Evolutionary conservation across 176 grass and related monocot species (phyloP), one percentile per base, ranked within the genome.

Genomic region (Poa annua): DNA sequence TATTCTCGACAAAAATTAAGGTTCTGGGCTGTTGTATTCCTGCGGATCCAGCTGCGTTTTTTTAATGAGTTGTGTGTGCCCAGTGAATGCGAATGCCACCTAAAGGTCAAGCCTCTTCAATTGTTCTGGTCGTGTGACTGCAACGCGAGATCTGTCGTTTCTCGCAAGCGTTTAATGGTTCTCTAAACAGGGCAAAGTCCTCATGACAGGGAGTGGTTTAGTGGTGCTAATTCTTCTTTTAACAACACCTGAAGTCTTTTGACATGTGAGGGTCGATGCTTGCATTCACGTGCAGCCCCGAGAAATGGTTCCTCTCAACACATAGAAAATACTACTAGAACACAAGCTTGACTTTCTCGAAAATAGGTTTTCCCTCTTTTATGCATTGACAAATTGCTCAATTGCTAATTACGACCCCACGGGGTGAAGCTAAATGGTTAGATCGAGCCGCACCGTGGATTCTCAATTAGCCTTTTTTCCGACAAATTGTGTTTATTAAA

Each of bases 101-200:
- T 83, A 90, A 51, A 51, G 73, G 79, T 79, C 84, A 78, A 83
- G 66, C 48, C 66, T 59, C 83, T 86, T 82, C 79, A 79, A 74
- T 78, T 66, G 38, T 8, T 20, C 32, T 80, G 85, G 11, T 49
- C 33, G 20, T 34, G 65, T 82, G 55, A 33, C 34, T 82, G 35
- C 19, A 17, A 41, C 41, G 16, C 32, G 47, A 67, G 15, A 80
- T 75, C 57, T 50, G 50, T 59, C 25, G 3, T 84, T 66, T 80
- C 48, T 67, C 36, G 0, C 3, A 22, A 10, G 35, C n/a, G 36
- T 73, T 24, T 24, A 33, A 64, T 77, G 49, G 7, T 68, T 48
- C 22, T 78, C 36, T 38, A 39, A 39, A 49, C 41, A 4, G n/a
- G 15, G 17, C 8, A 48, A n/a, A 6, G 69, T 72, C 20, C 4